These are phyloP conservation scores for Lumnitzera littorea DNA, from an alignment of 345 rosid genomes.

Conservation along the genomic window DNA sequence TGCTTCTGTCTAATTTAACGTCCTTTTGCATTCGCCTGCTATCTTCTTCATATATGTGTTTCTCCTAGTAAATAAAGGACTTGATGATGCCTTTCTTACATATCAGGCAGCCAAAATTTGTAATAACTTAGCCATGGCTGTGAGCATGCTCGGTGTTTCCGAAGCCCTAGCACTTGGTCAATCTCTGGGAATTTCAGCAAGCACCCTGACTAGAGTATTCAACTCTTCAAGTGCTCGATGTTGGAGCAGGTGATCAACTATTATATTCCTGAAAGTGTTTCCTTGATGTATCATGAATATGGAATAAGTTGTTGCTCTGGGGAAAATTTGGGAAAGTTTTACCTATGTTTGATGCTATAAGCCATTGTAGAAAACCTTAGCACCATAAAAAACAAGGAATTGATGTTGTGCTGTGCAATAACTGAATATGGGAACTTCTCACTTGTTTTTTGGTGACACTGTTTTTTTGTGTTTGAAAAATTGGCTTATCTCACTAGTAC, in stretches of 20 bases:
- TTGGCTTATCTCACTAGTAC: no score
- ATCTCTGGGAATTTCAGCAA: conserved; percentile 64
- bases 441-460: no score
- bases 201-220: conserved; percentile 60
- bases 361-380: no score
- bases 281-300: background rate
- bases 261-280: background rate
- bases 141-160: conserved; percentile 88
- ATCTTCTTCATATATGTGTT: background rate
- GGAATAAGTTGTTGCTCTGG: no score
- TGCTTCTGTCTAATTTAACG: no score
- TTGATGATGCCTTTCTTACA: background rate
- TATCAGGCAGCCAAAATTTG: conserved; percentile 89
- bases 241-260: conserved; percentile 67
- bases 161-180: conserved; percentile 95
- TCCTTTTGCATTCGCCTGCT: background rate
- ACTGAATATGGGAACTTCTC: no score
- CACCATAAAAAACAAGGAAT: no score
- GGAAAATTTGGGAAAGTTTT: no score
- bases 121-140: conserved; percentile 90
- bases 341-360: no score
- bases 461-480: no score
- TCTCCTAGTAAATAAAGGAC: background rate
- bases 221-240: conserved; percentile 87
- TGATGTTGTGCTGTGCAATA: no score